Evolutionary conservation across 2,329 filamentous ascomycete species (phyloP), one percentile per base, ranked within the genome.

Genomic region (Stachybotrys chartarum): DNA sequence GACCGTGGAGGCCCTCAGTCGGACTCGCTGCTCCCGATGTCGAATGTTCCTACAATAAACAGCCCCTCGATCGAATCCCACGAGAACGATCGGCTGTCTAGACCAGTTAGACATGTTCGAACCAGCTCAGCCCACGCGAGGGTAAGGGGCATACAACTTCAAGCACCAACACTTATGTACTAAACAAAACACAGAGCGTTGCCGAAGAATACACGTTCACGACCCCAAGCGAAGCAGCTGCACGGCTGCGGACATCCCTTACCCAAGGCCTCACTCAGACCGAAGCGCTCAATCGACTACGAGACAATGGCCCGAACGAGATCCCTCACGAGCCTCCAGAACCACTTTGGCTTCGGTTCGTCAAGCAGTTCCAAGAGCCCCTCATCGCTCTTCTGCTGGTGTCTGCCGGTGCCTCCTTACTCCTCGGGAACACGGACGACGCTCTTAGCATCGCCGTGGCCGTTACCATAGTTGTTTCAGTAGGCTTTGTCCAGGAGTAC

Each of bases 401-500:
- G 7, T 97, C 94, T 3, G 93, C 94, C 0, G 87, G 82, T 17
- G 87, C 96, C 45, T 97, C 93, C 0, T 83, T 97, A 51, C 72
- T 97, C 48, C 87, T 99, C 71, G 91, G 92, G 53, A 99, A 99
- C 67, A 85, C 87, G 67, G 93, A 97, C 64, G 95, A 99, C 74
- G 93, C 93, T 6, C 76, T 99, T 64, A 97, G 93, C 71, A 99
- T 99, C 66, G 89, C 93, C 0, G 86, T 96, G 35, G 94, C 94
- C 2, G 94, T 99, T 24, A 96, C 92, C 30, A 99, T 99, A 63
- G 94, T 99, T 6, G 92, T 99, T 30, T 88, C 88, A 0, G 94
- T 99, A 47, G 94, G 93, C 2, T 99, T 99, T 64, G 85, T 97
- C 53, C 94, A 99, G 69, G 94, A 99, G 73, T 99, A 99, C 70